Base-by-base conservation (phyloP, 345 rosid genomes). In the Bruguiera parviflora region DNA sequence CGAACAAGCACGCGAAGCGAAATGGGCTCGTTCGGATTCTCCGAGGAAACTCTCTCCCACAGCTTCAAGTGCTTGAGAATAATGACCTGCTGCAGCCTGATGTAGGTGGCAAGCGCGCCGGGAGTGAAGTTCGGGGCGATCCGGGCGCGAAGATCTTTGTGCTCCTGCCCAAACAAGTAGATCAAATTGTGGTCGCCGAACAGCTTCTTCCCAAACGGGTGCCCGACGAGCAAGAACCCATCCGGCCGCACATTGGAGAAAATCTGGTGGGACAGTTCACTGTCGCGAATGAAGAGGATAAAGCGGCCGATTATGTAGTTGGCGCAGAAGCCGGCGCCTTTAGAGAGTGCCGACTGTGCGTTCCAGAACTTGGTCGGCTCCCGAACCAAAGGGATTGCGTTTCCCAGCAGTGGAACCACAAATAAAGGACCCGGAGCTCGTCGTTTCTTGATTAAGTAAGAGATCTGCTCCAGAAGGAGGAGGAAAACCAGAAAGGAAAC, bases 161-260 rank as follows among this genome's bases (percentile, higher is more conserved):
- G 97, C 16, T 86, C 91, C 8, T 93, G 92, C 1, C 96, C 98
- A 68, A 87, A 84, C 91, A 90, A 80, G 74, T 87, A 93, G 37
- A 93, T 89, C 71, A 93, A 58, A 67, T 93, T 93, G 71, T 90
- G 93, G 10, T 93, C 91, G 5, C 97, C 97, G 64, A 93, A 93
- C 6, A 93, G 85, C 62, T 86, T 90, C 67, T 87, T 93, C 0
- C 98, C 98, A 29, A 93, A 93, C 0, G 93, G 97, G 75, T 90
- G 93, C 16, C 96, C 98, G 2, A 89, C 77, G 1, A 93, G 84
- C 65, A 68, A 71, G 81, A 93, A 93, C 3, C 90, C 97, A 66
- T 93, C 98, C 2, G 96, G 88, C 7, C 92, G 84, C 8, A 93
- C 93, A 53, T 90, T 93, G 69, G 90, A 29, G 78, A 93, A 93